These are phyloP conservation scores for Globisporangium megalacanthum DNA, from an alignment of 352 stramenopile species.

Conservation along the genomic window DNA sequence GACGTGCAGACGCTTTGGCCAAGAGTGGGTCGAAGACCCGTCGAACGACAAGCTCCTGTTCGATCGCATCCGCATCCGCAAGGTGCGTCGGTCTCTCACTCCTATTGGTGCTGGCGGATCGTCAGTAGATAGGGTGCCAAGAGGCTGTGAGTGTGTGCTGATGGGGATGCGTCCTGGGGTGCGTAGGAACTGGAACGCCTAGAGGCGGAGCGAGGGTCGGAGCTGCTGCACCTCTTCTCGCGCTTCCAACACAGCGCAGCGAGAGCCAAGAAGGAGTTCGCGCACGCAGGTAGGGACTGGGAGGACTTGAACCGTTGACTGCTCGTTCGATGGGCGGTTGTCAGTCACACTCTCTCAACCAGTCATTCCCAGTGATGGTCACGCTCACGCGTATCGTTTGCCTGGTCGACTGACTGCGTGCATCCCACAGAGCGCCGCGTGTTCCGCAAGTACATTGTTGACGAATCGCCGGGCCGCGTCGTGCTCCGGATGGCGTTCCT, in stretches of 20 bases:
- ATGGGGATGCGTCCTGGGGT: too few relatives aligned
- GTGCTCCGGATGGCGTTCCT: constrained; percentile 38
- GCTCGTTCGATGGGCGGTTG: neutral
- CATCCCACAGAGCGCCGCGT: constrained; percentile 34
- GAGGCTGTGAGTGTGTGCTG: neutral
- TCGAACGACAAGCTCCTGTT: constrained; percentile 74
- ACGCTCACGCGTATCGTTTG: too few relatives aligned
- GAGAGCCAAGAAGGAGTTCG: constrained; percentile 50
- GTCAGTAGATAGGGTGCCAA: too few relatives aligned
- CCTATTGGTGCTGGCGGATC: too few relatives aligned
- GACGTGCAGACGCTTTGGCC: constrained; percentile 65
- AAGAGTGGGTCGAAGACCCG: constrained; percentile 79
- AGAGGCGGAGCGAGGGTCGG: constrained; percentile 28
- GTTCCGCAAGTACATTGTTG: constrained; percentile 37
- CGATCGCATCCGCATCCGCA: constrained; percentile 79
- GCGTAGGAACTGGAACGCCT: constrained; percentile 44
- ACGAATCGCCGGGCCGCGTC: constrained; percentile 17
- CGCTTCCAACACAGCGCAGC: constrained; percentile 39
- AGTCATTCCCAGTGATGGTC: too few relatives aligned
- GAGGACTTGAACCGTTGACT: neutral
- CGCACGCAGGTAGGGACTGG: constrained; percentile 23
- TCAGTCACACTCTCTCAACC: too few relatives aligned
- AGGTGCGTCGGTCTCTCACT: constrained; percentile 28
- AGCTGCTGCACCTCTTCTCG: constrained; percentile 36
- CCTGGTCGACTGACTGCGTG: too few relatives aligned